Conservation (phyloP, 306 rosid genomes). For the Trifolium repens region DNA sequence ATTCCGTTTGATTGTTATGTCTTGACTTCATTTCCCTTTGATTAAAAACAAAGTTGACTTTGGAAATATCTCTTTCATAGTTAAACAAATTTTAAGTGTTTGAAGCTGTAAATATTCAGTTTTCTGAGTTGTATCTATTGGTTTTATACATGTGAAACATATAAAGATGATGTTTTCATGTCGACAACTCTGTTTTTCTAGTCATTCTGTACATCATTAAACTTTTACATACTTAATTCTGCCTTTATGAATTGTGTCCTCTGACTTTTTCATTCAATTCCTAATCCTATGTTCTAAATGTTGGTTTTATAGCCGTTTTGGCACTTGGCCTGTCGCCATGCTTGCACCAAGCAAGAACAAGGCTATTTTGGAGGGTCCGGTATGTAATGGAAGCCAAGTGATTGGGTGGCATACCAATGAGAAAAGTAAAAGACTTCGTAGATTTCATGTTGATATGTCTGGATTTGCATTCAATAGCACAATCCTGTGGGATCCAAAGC, state of each 20-base stretch:
- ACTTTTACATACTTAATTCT: constrained; percentile 9
- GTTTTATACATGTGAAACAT: constrained; percentile 23
- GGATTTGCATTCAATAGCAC: constrained; percentile 99
- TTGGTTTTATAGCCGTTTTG: constrained; percentile 71
- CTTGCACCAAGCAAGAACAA: constrained; percentile 93
- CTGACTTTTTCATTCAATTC: background rate
- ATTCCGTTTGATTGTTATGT: constrained; percentile 10
- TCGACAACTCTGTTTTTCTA: background rate
- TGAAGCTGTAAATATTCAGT: constrained; percentile 24
- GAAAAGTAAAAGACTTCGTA: constrained; percentile 82
- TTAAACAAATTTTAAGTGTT: constrained; percentile 19
- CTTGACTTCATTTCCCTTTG: constrained; percentile 26
- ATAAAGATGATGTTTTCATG: constrained; percentile 19
- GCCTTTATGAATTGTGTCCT: constrained; percentile 31
- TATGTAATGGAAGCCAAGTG: constrained; percentile 91
- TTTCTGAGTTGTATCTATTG: constrained; percentile 1
- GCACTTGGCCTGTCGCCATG: constrained; percentile 99
- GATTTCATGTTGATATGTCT: constrained; percentile 99
- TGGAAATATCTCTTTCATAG: constrained; percentile 28
- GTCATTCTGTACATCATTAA: constrained; percentile 21
- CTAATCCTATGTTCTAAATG: constrained; percentile 34
- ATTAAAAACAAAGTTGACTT: constrained; percentile 36
- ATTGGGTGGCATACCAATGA: constrained; percentile 98
- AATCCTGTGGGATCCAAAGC: constrained; percentile 93
- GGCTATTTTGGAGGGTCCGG: constrained; percentile 97